phyloP scores from a whole-genome alignment of 768 basidiomycete genomes.

The Calocera viscosa region DNA sequence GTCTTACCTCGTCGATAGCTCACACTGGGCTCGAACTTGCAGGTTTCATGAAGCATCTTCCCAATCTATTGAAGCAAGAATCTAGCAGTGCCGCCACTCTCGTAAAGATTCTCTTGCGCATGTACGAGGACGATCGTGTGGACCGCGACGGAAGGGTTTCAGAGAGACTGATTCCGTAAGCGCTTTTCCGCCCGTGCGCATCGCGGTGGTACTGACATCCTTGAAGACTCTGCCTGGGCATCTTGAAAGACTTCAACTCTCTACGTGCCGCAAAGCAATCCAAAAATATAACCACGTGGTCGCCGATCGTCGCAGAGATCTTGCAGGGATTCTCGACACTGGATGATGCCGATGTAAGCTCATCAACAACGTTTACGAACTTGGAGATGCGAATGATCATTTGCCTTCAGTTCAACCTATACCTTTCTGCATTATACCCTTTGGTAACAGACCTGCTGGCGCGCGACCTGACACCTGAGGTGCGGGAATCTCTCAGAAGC shows the following conservation, averaged over 20 bases:
- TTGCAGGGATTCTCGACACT: slow-evolving; percentile 79
- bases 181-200: slow-evolving; percentile 26
- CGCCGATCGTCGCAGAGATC: slow-evolving; percentile 95
- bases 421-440: slow-evolving; percentile 84
- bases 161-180: slow-evolving; percentile 54
- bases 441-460: slow-evolving; percentile 72
- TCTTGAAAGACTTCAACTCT: slow-evolving; percentile 82
- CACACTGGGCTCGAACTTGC: not conserved
- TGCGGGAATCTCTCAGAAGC: slow-evolving; percentile 63
- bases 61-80: slow-evolving; percentile 95
- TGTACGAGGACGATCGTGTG: slow-evolving; percentile 85
- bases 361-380: slow-evolving; percentile 3
- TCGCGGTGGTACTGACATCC: slow-evolving; percentile 4
- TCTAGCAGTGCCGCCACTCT: slow-evolving; percentile 92
- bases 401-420: slow-evolving; percentile 61
- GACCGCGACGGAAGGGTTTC: slow-evolving; percentile 66
- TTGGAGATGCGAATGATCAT: slow-evolving; percentile 10
- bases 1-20: not conserved
- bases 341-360: slow-evolving; percentile 78
- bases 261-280: slow-evolving; percentile 80
- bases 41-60: slow-evolving; percentile 99
- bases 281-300: slow-evolving; percentile 95
- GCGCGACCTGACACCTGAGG: slow-evolving; percentile 70
- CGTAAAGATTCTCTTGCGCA: slow-evolving; percentile 78
- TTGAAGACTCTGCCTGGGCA: slow-evolving; percentile 67